Conservation (phyloP, 2,329 filamentous ascomycete genomes). For the Chrysosporium keratinophilum region DNA sequence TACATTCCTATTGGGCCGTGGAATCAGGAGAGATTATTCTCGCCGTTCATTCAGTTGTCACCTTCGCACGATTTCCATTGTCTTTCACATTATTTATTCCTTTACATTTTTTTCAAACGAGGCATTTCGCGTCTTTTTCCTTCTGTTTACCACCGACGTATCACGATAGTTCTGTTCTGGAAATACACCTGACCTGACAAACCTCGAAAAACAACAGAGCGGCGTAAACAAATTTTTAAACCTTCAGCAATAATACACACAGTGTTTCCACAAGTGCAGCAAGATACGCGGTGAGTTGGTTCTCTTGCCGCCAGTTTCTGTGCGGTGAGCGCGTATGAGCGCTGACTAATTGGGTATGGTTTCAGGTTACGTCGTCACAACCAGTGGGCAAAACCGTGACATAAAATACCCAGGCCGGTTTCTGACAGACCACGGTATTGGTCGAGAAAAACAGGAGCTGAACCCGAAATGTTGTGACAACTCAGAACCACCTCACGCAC, state of each 20-base stretch:
- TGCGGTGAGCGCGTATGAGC: background rate
- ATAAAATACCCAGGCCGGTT: conserved; percentile 13
- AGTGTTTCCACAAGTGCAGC: background rate
- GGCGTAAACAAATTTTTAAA: background rate
- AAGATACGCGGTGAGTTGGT: background rate
- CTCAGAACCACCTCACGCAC: conserved; percentile 9
- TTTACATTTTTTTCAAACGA: background rate
- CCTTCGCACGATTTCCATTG: background rate
- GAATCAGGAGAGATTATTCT: background rate
- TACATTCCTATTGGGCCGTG: background rate
- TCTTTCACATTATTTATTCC: background rate
- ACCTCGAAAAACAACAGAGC: conserved; percentile 7
- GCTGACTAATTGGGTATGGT: conserved; percentile 3
- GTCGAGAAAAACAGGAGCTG: conserved; percentile 11
- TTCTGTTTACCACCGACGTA: background rate
- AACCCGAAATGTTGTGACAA: conserved; percentile 11
- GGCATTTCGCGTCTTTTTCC: background rate
- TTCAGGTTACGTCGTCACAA: conserved; percentile 6
- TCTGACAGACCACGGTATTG: conserved; percentile 14
- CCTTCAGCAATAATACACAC: background rate
- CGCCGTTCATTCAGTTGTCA: background rate
- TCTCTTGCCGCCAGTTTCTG: background rate
- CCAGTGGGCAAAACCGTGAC: conserved; percentile 9
- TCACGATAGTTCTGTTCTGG: conserved; percentile 6
- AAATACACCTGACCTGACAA: conserved; percentile 9